Conservation (phyloP, 768 basidiomycete species). For the Boletus subcaerulescens region DNA sequence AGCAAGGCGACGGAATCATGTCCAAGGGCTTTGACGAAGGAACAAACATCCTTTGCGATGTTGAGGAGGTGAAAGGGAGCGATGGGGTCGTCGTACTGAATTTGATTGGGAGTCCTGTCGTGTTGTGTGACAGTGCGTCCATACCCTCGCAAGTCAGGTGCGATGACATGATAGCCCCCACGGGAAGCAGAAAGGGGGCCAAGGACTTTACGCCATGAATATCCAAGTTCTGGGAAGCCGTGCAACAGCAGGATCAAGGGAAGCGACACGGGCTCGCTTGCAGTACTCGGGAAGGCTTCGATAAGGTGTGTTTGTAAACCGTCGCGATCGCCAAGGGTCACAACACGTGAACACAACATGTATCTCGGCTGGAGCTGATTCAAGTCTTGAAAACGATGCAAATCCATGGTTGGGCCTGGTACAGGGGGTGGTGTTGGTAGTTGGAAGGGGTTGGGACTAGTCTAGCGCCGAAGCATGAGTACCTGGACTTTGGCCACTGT, state of each 20-base stretch:
- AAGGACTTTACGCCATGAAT: slow-evolving; percentile 62
- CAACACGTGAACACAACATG: slow-evolving; percentile 33
- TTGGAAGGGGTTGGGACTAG: not conserved
- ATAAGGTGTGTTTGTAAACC: slow-evolving; percentile 42
- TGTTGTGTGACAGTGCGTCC: slow-evolving; percentile 39
- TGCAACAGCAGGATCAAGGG: slow-evolving; percentile 59
- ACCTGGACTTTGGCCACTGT: not conserved
- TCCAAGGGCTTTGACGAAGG: slow-evolving; percentile 50
- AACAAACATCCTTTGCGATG: slow-evolving; percentile 48
- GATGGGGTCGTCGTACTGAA: slow-evolving; percentile 48
- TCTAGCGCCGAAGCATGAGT: not conserved
- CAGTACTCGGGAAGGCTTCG: slow-evolving; percentile 38
- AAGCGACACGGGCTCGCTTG: slow-evolving; percentile 20
- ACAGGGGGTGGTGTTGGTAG: not conserved
- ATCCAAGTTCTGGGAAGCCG: slow-evolving; percentile 66
- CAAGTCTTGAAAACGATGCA: slow-evolving; percentile 1
- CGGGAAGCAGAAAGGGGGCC: slow-evolving; percentile 41
- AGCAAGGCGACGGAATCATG: slow-evolving; percentile 46
- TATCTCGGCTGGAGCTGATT: slow-evolving; percentile 31
- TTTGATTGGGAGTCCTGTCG: slow-evolving; percentile 11
- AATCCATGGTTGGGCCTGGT: slow-evolving; percentile 13
- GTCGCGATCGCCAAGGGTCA: slow-evolving; percentile 47
- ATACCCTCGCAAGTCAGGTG: slow-evolving; percentile 58
- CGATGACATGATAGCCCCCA: slow-evolving; percentile 57
- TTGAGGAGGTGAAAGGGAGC: slow-evolving; percentile 50